Percentiles rank a stretch among this genome's conserved stretches.
phyloP scores from a whole-genome alignment of 306 rosid species.

The Lathyrus tuberosus region DNA sequence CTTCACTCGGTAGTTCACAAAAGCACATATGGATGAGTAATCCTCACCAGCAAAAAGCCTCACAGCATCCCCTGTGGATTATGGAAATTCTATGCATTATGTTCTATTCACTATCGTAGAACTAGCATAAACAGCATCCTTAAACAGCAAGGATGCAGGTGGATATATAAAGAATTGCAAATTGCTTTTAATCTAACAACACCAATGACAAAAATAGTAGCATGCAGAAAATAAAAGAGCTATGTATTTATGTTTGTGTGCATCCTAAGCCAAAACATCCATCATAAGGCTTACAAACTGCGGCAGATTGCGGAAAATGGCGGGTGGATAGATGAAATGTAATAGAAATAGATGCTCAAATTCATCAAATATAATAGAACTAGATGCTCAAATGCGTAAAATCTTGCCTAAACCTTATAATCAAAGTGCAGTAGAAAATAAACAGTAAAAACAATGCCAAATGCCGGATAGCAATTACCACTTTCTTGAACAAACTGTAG shows the following conservation, averaged over 20 bases:
- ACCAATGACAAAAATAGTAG: constrained; percentile 17
- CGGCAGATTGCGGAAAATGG: no score
- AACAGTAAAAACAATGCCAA: constrained; percentile 21
- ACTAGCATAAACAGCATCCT: constrained; percentile 33
- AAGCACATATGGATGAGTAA: constrained; percentile 59
- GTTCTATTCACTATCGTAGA: constrained; percentile 12
- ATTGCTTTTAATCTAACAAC: constrained; percentile 31
- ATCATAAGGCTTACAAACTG: background rate
- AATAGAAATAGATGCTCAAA: constrained; percentile 7
- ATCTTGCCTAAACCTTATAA: constrained; percentile 24
- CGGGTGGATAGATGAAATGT: background rate
- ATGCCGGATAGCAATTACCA: constrained; percentile 57
- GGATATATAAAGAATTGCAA: constrained; percentile 22
- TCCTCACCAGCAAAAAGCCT: constrained; percentile 77
- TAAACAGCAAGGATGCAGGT: constrained; percentile 26
- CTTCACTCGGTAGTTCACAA: constrained; percentile 82
- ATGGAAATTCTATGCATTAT: constrained; percentile 22
- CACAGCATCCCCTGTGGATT: constrained; percentile 66
- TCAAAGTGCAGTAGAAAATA: constrained; percentile 13
- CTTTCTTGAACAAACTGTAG: constrained; percentile 59
- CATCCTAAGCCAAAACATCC: constrained; percentile 16
- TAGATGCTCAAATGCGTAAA: constrained; percentile 10
- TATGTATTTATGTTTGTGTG: background rate
- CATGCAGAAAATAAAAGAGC: constrained; percentile 10
- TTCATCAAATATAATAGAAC: constrained; percentile 12